Conservation (phyloP, 202 grass and related monocot species). For the Zizania palustris region DNA sequence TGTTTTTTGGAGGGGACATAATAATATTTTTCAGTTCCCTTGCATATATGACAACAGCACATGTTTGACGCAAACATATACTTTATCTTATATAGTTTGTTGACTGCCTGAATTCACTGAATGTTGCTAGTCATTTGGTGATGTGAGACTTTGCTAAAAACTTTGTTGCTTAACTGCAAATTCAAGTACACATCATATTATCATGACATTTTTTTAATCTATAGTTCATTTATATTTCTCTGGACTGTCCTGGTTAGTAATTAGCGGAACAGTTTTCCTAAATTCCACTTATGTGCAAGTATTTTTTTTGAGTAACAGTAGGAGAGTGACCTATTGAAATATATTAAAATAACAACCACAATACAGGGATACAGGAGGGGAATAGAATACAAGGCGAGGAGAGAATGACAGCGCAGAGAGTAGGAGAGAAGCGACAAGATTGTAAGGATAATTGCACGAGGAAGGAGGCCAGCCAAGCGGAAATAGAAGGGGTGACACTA, state of each 20-base stretch:
- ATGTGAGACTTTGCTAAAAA: not conserved
- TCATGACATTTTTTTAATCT: not conserved
- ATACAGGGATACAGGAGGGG: too few relatives aligned
- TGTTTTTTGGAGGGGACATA: not conserved
- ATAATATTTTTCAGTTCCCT: slow-evolving; percentile 3
- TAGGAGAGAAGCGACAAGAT: too few relatives aligned
- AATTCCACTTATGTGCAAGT: not conserved
- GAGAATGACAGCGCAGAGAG: too few relatives aligned
- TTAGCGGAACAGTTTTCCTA: not conserved
- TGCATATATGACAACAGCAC: not conserved
- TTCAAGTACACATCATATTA: not conserved
- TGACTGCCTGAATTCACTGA: not conserved
- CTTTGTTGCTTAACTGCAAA: not conserved
- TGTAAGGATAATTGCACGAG: too few relatives aligned
- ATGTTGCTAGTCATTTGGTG: not conserved
- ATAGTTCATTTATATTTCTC: not conserved
- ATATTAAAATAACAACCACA: too few relatives aligned
- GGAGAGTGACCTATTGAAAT: too few relatives aligned
- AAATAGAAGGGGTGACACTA: too few relatives aligned
- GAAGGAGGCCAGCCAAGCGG: too few relatives aligned
- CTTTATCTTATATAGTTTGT: not conserved
- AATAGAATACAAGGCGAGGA: too few relatives aligned
- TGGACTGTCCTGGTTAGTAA: not conserved
- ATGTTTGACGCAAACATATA: not conserved
- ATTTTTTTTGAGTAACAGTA: too few relatives aligned